These are phyloP conservation scores for Boletus semigastroideus DNA, from an alignment of 1,284 basidiomycete genomes.

Conservation along the genomic window DNA sequence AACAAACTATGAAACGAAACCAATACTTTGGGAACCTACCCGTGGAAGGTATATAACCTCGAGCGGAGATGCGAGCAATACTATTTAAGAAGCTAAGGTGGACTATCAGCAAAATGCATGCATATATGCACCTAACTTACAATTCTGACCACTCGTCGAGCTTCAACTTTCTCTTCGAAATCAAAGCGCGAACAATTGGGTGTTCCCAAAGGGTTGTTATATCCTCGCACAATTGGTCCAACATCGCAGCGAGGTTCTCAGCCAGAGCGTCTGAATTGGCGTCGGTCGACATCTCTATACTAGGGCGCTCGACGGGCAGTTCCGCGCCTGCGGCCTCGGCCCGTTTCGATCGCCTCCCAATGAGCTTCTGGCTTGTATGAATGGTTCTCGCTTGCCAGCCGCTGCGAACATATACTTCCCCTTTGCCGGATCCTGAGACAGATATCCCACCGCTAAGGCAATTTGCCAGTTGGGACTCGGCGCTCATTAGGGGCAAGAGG, in stretches of 20 bases:
- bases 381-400: conserved; percentile 74
- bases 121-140: conserved; percentile 47
- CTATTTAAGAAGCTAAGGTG: conserved; percentile 65
- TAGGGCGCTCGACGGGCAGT: conserved; percentile 22
- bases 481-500: conserved; percentile 57
- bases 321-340: conserved; percentile 16
- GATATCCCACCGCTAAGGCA: conserved; percentile 70
- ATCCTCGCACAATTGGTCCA: conserved; percentile 58
- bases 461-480: conserved; percentile 64
- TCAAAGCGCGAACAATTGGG: conserved; percentile 62
- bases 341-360: conserved; percentile 28
- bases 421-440: conserved; percentile 69
- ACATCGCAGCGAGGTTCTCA: conserved; percentile 57
- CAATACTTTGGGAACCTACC: conserved; percentile 41
- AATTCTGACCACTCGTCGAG: conserved; percentile 83
- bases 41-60: conserved; percentile 69
- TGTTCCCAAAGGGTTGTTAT: conserved; percentile 70
- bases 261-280: conserved; percentile 52
- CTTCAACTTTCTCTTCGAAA: conserved; percentile 66
- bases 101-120: conserved; percentile 9
- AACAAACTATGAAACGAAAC: not conserved
- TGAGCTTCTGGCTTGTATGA: conserved; percentile 42
- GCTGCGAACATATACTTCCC: conserved; percentile 70
- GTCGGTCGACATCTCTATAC: conserved; percentile 20
- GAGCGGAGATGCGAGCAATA: conserved; percentile 64